Evolutionary conservation across 2,329 filamentous ascomycete species (phyloP), one percentile per base, ranked within the genome.

Genomic region (Calonectria pseudoreteaudii): DNA sequence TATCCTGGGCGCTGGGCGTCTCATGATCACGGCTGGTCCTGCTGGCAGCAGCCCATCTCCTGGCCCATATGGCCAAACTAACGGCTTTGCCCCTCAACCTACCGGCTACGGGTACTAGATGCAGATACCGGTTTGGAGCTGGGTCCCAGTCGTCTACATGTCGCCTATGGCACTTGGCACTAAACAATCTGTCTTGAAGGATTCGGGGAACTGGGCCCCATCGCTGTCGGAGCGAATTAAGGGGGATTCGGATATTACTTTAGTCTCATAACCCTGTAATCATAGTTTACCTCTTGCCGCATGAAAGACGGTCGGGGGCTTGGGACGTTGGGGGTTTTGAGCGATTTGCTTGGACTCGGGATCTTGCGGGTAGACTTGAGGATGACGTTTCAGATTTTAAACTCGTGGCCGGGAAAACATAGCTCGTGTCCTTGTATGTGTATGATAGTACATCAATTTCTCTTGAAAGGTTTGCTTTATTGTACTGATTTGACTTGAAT

Each of bases 1-100:
- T 7, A 98, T 99, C 81, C 91, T 99, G 31, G 96, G 96, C 68
- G 94, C 92, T 76, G 94, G 93, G 77, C 93, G 97, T 68, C 91
- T 99, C 67, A 98, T 99, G 96, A 94, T 99, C 80, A 99, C 97
- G 47, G 95, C 97, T 81, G 97, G 96, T 13, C 95, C 96, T 30
- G 88, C 89, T 82, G 85, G 88, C 77, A 77, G 79, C 50, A 81
- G 80, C 71, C 84, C 90, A 73, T 91, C 92, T 70, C 93, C 94
- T 13, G 90, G 91, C 66, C 92, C 93, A 4, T 97, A 84, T 68
- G 91, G 90, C 64, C 94, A 97, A 82, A 89, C 94, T 28, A 98
- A 98, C 82, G 96, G 96, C 71, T 95, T 98, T 81, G 93, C 94
- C 73, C 94, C 96, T 72, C 96, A 98, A 88, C 91, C 94, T 67